These are phyloP conservation scores for Phlebopus sp. DNA, from an alignment of 1,284 basidiomycete genomes.

Conservation along the genomic window DNA sequence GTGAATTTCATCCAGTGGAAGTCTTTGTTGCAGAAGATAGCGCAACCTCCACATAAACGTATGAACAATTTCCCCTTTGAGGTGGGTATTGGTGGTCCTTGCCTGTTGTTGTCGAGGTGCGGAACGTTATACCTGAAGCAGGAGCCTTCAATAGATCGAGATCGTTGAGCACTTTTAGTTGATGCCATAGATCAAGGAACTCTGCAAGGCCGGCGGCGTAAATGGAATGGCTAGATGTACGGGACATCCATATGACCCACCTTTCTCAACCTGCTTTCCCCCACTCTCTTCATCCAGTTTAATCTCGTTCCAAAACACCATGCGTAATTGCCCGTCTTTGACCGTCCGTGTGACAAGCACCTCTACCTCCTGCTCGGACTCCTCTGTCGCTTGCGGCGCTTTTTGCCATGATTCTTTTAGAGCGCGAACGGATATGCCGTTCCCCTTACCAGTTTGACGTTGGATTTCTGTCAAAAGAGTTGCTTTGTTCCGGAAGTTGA, in stretches of 20 bases:
- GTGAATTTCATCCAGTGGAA: too few relatives aligned
- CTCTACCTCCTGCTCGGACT: constrained; percentile 83
- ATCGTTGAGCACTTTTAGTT: constrained; percentile 79
- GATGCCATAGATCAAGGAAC: constrained; percentile 85
- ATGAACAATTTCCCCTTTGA: constrained; percentile 80
- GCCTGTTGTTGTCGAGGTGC: constrained; percentile 71
- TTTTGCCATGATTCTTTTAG: constrained; percentile 91
- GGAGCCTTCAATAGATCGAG: constrained; percentile 77
- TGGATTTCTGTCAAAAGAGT: constrained; percentile 79
- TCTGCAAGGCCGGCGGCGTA: constrained; percentile 63
- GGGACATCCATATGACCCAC: constrained; percentile 39
- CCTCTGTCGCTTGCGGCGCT: constrained; percentile 77
- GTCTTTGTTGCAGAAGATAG: too few relatives aligned
- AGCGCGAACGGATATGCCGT: constrained; percentile 80
- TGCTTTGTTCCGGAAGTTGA: constrained; percentile 73
- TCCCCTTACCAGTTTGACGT: constrained; percentile 71
- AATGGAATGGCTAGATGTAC: constrained; percentile 1
- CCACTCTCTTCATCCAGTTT: constrained; percentile 70
- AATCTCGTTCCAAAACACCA: constrained; percentile 92
- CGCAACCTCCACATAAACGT: too few relatives aligned
- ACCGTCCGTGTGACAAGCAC: constrained; percentile 82
- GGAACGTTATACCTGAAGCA: constrained; percentile 68
- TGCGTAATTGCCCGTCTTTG: constrained; percentile 80
- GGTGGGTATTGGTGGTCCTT: constrained; percentile 85
- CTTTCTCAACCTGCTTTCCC: constrained; percentile 74